A percentile compares a stretch with the other conserved stretches of the same genome.
phyloP scores from a whole-genome alignment of 495 filamentous ascomycete genomes.

The Barbatosphaeria neglecta region DNA sequence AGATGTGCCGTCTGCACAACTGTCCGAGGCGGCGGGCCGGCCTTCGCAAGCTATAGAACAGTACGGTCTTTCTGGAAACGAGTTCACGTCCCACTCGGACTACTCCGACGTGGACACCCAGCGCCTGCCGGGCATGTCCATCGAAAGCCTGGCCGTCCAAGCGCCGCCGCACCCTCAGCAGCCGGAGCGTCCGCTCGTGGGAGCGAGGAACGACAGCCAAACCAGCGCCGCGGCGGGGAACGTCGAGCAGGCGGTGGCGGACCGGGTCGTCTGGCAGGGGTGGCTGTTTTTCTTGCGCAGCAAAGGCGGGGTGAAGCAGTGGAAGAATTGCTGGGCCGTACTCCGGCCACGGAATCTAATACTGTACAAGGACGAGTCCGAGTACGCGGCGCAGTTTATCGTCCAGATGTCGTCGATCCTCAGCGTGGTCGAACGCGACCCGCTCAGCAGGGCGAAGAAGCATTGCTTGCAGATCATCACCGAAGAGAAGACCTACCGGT shows the following conservation, averaged over 20 bases:
- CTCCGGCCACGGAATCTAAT: slow-evolving; percentile 77
- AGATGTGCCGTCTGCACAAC: slow-evolving; percentile 21
- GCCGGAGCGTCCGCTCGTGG: slow-evolving; percentile 14
- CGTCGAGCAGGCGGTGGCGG: slow-evolving; percentile 40
- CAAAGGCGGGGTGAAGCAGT: slow-evolving; percentile 79
- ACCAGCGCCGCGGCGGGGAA: slow-evolving; percentile 42
- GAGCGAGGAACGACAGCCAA: slow-evolving; percentile 44
- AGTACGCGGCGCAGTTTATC: slow-evolving; percentile 80
- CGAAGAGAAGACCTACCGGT: slow-evolving; percentile 84
- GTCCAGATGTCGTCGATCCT: slow-evolving; percentile 70
- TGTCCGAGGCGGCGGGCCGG: slow-evolving; percentile 20
- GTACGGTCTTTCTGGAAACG: slow-evolving; percentile 61
- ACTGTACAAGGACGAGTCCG: slow-evolving; percentile 85
- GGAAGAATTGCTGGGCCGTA: slow-evolving; percentile 91
- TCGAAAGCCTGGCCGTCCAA: slow-evolving; percentile 30
- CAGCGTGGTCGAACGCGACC: slow-evolving; percentile 86
- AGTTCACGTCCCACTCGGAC: slow-evolving; percentile 80
- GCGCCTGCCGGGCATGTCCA: slow-evolving; percentile 27
- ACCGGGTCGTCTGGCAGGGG: slow-evolving; percentile 83
- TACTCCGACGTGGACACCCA: slow-evolving; percentile 61
- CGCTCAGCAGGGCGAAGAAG: slow-evolving; percentile 69
- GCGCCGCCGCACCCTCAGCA: slow-evolving; percentile 17
- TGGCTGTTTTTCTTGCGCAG: slow-evolving; percentile 78
- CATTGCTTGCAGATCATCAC: slow-evolving; percentile 90
- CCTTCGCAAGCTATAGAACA: slow-evolving; percentile 54